Evolutionary conservation across 1,139 yeast genomes (phyloP).

Genomic region (Hemisphaericaspora xylofermentans): DNA sequence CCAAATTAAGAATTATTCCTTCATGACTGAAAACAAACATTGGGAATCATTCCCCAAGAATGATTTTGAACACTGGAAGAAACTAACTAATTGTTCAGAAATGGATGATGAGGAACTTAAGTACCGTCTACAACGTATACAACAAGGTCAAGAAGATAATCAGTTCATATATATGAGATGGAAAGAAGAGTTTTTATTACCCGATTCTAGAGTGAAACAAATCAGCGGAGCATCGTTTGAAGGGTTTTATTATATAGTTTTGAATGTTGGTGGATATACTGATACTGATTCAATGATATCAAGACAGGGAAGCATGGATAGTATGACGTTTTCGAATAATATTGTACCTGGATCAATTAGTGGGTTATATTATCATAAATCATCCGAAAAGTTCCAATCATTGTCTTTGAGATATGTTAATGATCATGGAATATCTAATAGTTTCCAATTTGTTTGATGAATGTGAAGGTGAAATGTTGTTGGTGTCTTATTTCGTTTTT

Average conservation of each 20-base stretch:
- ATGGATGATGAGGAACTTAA: slow-evolving; percentile 26
- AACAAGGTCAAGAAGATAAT: slow-evolving; percentile 28
- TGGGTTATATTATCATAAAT: slow-evolving; percentile 80
- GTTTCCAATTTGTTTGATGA: slow-evolving; percentile 13
- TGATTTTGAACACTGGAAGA: slow-evolving; percentile 85
- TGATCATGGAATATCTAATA: slow-evolving; percentile 24
- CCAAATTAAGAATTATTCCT: slow-evolving; percentile 29
- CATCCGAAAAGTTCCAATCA: slow-evolving; percentile 72
- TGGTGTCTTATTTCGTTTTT: not conserved
- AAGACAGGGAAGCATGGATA: not conserved
- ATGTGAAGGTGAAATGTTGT: not conserved
- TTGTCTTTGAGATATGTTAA: slow-evolving; percentile 37
- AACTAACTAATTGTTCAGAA: slow-evolving; percentile 52
- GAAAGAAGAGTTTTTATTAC: slow-evolving; percentile 86
- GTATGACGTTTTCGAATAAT: slow-evolving; percentile 4
- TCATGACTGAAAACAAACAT: slow-evolving; percentile 38
- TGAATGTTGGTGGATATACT: slow-evolving; percentile 58
- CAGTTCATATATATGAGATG: slow-evolving; percentile 81
- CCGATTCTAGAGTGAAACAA: slow-evolving; percentile 69
- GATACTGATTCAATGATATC: slow-evolving; percentile 7
- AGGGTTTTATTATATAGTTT: slow-evolving; percentile 86
- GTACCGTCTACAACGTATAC: slow-evolving; percentile 29
- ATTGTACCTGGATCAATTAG: slow-evolving; percentile 56
- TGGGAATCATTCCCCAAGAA: slow-evolving; percentile 69
- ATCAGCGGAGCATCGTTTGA: slow-evolving; percentile 86